phyloP scores from a whole-genome alignment of 768 basidiomycete species.

The Boletus eberwhitei region DNA sequence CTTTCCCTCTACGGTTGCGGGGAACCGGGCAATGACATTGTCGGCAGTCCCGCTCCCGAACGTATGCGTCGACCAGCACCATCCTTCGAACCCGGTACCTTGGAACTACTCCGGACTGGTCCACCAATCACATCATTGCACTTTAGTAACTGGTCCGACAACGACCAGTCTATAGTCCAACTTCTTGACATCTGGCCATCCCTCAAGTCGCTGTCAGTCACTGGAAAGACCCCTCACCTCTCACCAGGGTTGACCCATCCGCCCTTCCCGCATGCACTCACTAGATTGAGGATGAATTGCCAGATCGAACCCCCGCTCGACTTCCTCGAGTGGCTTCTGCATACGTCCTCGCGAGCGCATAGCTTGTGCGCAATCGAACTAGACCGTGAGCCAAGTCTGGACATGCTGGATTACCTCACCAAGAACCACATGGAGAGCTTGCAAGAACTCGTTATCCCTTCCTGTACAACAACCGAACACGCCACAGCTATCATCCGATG shows the following conservation, averaged over 20 bases:
- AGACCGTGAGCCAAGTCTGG: constrained; percentile 54
- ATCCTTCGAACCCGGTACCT: constrained; percentile 50
- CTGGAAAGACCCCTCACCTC: constrained; percentile 54
- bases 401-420: constrained; percentile 54
- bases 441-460: constrained; percentile 55
- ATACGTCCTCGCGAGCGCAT: constrained; percentile 44
- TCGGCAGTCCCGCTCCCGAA: constrained; percentile 44
- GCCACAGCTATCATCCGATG: constrained; percentile 47
- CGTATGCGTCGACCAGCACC: constrained; percentile 51
- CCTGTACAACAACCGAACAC: constrained; percentile 47
- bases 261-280: constrained; percentile 46
- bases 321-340: constrained; percentile 68
- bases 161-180: constrained; percentile 52
- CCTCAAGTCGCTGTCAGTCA: constrained; percentile 52
- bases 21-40: constrained; percentile 47
- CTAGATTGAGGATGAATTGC: constrained; percentile 61
- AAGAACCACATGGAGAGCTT: constrained; percentile 47
- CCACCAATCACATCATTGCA: constrained; percentile 50
- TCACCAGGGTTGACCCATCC: constrained; percentile 36
- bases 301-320: constrained; percentile 59
- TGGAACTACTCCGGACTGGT: constrained; percentile 52
- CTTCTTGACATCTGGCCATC: constrained; percentile 63
- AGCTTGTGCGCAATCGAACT: constrained; percentile 53
- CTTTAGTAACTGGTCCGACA: constrained; percentile 72
- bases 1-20: constrained; percentile 59